Evolutionary conservation across 768 basidiomycete species (phyloP), one percentile per base, ranked within the genome.

Genomic region (Mycena vulgaris): DNA sequence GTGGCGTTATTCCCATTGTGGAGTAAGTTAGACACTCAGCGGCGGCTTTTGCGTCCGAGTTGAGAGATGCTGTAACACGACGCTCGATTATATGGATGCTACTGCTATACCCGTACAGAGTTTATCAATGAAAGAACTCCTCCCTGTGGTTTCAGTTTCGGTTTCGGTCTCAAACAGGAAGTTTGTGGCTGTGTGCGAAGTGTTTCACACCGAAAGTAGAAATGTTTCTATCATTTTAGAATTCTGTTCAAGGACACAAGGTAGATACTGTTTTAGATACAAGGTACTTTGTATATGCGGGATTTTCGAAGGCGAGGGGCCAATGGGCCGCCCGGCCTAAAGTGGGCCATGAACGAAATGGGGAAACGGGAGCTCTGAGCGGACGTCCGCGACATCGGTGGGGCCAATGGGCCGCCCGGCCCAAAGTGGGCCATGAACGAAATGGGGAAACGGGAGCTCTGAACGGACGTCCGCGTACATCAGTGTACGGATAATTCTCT

Each of bases 391-490:
- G 60, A 62, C 48, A 62, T 52, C 61, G 61, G 61, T 63, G 51
- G n/a, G n/a, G n/a, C n/a, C 35, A 37, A 37, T 37, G 35, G 35
- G 35, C 35, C 35, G 8, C 35, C 35, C 35, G 35, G 35, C 35
- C 35, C 35, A 37, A 37, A 37, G 35, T 37, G 35, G 35, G 35
- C 35, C 35, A 47, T 49, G 45, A n/a, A 28, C n/a, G n/a, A n/a
- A n/a, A n/a, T n/a, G n/a, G n/a, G n/a, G n/a, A n/a, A n/a, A n/a
- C n/a, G n/a, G n/a, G n/a, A n/a, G n/a, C n/a, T n/a, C 35, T 52
- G 61, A 62, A 62, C 60, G 37, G 61, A 52, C 61, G 35, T 63
- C 61, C 61, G 60, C 48, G 60, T 62, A 62, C 48, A 62, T 52
- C 61, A 51, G 61, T 63, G 51, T 42, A 40, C 23, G n/a, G n/a